Evolutionary conservation across 257 asterid genomes (phyloP), one percentile per base, ranked within the genome.

Genomic region (Lycium ferocissimum): DNA sequence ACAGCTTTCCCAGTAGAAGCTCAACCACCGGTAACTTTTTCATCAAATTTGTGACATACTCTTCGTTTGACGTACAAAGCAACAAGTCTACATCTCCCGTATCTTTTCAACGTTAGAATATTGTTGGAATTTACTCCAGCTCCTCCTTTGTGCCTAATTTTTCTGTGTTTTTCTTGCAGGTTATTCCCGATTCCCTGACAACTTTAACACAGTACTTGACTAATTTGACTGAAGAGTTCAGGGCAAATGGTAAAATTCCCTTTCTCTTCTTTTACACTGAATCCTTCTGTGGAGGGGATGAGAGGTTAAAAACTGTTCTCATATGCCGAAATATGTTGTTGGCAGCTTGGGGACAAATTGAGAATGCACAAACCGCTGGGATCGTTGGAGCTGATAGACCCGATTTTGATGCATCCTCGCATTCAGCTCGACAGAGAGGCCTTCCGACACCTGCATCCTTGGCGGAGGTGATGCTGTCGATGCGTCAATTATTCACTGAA

Each of bases 381-480:
- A 83, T 84, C 59, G 79, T 81, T 81, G 97, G 83, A 84, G 82
- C 85, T 72, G 92, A 78, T 75, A 93, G 85, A 40, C 90, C 85
- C 73, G 88, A 87, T 82, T 72, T 82, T 12, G 92, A 88, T 67
- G 89, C 89, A 79, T 49, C 90, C 58, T 84, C 76, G 18, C 83
- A 13, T 88, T 86, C 92, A 70, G 79, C 71, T 84, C 93, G 88
- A 83, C 89, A 91, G 84, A 89, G 94, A 90, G 93, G 97, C 85
- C 93, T 93, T 82, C 94, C 97, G 35, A 93, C 94, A 8, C 99
- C 98, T 15, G 95, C 92, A 88, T 88, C 91, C 83, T 90, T 96
- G 93, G 95, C 94, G 43, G 94, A 90, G 85, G 93, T 93, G 88
- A 86, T 94, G 88, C 79, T 88, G 62, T 89, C 93, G 65, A 90